phyloP scores from a whole-genome alignment of 176 grass and related monocot genomes.

The Oryza australiensis region DNA sequence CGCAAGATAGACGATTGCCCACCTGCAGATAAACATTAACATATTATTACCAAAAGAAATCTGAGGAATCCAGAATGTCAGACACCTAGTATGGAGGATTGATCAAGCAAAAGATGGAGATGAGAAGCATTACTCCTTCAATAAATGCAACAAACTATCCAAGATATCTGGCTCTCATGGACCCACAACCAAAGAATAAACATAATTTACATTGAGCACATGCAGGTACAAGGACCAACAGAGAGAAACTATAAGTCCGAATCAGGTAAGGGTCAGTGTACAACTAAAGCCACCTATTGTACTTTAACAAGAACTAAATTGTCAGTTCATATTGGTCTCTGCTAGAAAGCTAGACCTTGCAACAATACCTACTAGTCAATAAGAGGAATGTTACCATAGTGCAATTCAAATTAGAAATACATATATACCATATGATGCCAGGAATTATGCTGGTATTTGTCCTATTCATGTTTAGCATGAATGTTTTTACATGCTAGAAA shows the following conservation, averaged over 20 bases:
- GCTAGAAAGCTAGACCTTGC: background rate
- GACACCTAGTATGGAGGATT: background rate
- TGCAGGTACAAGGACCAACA: background rate
- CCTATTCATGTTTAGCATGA: background rate
- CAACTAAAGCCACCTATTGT: background rate
- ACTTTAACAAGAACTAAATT: background rate
- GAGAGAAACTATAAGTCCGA: background rate
- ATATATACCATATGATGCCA: background rate
- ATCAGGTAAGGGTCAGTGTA: background rate
- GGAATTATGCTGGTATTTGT: background rate
- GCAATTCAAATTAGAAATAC: background rate
- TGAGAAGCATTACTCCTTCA: background rate
- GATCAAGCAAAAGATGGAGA: no score
- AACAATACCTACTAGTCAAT: background rate
- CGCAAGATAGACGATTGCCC: slow-evolving; percentile 92
- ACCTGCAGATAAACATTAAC: slow-evolving; percentile 46
- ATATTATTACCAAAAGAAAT: background rate
- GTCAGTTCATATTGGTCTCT: background rate
- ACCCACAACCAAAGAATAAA: background rate
- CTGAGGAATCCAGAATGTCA: no score
- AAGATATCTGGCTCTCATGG: background rate
- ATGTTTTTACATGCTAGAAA: background rate
- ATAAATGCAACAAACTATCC: background rate
- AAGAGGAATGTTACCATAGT: background rate
- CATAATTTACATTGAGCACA: background rate